phyloP scores from a whole-genome alignment of 2,329 filamentous ascomycete species.

The Shiraia sp. region DNA sequence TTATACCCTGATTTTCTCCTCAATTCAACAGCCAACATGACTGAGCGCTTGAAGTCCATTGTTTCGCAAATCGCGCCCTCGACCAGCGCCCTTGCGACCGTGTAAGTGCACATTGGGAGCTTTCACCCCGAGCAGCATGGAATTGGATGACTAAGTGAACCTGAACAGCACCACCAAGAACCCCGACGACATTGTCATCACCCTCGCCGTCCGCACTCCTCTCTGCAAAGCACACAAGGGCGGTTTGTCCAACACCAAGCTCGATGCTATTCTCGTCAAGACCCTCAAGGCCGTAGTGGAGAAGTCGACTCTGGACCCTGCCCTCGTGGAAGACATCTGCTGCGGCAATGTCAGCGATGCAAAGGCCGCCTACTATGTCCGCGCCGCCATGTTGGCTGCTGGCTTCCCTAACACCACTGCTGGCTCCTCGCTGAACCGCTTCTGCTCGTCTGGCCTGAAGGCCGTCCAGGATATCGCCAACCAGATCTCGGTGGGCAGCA shows the following conservation, averaged over 20 bases:
- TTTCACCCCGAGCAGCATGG: not conserved
- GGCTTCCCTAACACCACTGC: conserved; percentile 90
- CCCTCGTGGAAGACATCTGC: conserved; percentile 85
- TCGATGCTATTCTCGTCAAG: conserved; percentile 85
- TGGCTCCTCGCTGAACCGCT: conserved; percentile 85
- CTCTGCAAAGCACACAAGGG: conserved; percentile 88
- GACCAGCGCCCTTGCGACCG: conserved; percentile 70
- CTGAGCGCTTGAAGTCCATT: conserved; percentile 84
- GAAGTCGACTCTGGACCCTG: conserved; percentile 76
- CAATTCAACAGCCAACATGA: conserved; percentile 36
- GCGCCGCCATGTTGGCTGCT: conserved; percentile 84
- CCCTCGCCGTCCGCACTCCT: conserved; percentile 85
- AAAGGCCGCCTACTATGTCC: conserved; percentile 88
- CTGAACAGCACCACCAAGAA: conserved; percentile 78
- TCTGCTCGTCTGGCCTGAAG: conserved; percentile 96
- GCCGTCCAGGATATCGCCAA: conserved; percentile 94
- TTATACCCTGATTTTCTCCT: conserved; percentile 1
- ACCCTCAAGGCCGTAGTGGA: conserved; percentile 69
- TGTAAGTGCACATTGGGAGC: conserved; percentile 63
- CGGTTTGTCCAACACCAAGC: conserved; percentile 88
- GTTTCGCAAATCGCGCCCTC: conserved; percentile 82
- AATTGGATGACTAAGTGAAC: conserved; percentile 10
- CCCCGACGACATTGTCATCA: conserved; percentile 95
- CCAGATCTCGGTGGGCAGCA: conserved; percentile 77
- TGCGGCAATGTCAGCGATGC: conserved; percentile 87